These are phyloP conservation scores for Podospora australis DNA, from an alignment of 495 filamentous ascomycete species.

Conservation along the genomic window DNA sequence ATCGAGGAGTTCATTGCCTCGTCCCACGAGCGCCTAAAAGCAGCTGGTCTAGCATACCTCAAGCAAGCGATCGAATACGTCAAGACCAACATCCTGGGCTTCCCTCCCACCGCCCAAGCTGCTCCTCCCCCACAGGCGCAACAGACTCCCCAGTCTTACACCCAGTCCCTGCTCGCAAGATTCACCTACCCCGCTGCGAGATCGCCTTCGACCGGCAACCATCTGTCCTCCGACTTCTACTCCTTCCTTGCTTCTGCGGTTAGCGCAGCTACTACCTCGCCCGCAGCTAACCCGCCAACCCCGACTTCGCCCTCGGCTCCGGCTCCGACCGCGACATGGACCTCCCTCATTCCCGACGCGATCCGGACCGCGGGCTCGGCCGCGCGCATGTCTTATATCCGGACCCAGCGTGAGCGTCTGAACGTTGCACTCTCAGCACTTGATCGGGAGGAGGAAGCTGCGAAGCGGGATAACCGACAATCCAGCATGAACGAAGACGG, in stretches of 20 bases:
- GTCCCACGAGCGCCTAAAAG: conserved; percentile 71
- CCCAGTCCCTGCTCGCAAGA: conserved; percentile 72
- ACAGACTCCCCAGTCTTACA: conserved; percentile 56
- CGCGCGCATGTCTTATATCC: conserved; percentile 64
- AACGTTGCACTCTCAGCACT: conserved; percentile 64
- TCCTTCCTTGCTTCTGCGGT: conserved; percentile 67
- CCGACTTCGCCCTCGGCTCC: neutral
- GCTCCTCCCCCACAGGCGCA: conserved; percentile 15
- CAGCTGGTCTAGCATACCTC: conserved; percentile 73
- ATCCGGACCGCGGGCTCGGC: conserved; percentile 51
- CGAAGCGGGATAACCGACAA: neutral
- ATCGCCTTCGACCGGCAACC: conserved; percentile 21
- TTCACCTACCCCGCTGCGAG: conserved; percentile 69
- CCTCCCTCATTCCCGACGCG: conserved; percentile 50
- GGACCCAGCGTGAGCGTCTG: conserved; percentile 66
- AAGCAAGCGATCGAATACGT: conserved; percentile 70
- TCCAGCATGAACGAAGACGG: conserved; percentile 26
- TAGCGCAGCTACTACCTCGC: conserved; percentile 18
- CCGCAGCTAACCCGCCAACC: conserved; percentile 36
- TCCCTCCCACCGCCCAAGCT: conserved; percentile 47
- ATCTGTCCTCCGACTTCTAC: conserved; percentile 61
- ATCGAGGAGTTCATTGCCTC: conserved; percentile 87
- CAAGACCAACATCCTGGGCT: conserved; percentile 65
- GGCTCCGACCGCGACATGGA: neutral
- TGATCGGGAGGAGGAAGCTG: conserved; percentile 56